Conservation (phyloP, 2,329 filamentous ascomycete genomes). For the Zopfia rhizophila region DNA sequence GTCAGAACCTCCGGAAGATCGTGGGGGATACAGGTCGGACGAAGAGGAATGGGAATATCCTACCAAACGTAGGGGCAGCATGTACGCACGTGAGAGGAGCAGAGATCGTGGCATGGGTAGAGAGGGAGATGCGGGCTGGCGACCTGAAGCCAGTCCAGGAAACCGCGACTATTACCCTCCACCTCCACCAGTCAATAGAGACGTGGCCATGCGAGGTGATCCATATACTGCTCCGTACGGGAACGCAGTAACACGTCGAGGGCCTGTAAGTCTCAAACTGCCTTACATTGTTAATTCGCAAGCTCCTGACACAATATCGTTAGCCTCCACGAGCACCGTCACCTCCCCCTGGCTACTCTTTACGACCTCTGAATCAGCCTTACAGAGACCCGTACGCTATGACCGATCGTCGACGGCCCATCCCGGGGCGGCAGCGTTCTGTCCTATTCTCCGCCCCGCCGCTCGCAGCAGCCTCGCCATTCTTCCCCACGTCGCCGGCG, state of each 20-base stretch:
- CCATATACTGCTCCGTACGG: constrained; percentile 5
- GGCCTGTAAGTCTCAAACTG: constrained; percentile 27
- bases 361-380: constrained; percentile 1
- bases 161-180: constrained; percentile 27
- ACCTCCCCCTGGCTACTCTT: constrained; percentile 19
- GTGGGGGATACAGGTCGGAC: constrained; percentile 5
- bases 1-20: constrained; percentile 5
- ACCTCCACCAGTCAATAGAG: constrained; percentile 18
- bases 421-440: constrained; percentile 31
- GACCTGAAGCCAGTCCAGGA: not conserved
- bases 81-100: constrained; percentile 31
- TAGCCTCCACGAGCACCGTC: constrained; percentile 15
- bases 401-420: constrained; percentile 30
- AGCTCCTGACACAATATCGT: not conserved
- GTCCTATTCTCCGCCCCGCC: constrained; percentile 43
- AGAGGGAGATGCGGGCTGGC: constrained; percentile 1
- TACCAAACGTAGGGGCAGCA: constrained; percentile 18
- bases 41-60: too few species aligned
- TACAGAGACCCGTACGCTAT: constrained; percentile 19
- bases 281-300: not conserved
- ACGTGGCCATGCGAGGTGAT: constrained; percentile 21
- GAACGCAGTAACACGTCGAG: constrained; percentile 24
- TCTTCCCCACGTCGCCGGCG: constrained; percentile 19
- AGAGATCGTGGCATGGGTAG: constrained; percentile 19
- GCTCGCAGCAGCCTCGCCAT: constrained; percentile 21